Base-by-base conservation (phyloP, 2,329 filamentous ascomycete genomes). In the Fusarium compactum region DNA sequence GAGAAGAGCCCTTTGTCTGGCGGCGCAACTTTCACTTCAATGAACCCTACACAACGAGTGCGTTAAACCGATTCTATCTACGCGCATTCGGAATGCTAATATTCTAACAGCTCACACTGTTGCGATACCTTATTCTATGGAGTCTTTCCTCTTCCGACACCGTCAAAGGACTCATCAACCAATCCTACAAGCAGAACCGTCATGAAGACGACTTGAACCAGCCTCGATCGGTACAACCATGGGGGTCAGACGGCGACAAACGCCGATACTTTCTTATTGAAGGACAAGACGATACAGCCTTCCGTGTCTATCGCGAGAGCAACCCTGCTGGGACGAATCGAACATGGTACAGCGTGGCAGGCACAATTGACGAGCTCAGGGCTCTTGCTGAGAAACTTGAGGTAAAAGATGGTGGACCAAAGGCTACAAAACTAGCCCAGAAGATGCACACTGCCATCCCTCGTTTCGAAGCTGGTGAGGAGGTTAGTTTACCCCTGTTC, bases 191-290 rank as follows among this genome's bases (percentile, higher is more conserved):
- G 81, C 90, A 95, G 82, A 89, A 89, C 67, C 92, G 95, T 64
- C 92, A 95, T 76, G 93, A 94, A 71, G 87, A 91, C 73, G 89
- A 91, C 71, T 79, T 89, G 48, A 98, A 98, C 78, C 94, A 98
- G 73, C 92, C 95, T 11, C 85, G 97, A 38, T 95, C 94, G 2
- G 92, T 97, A 47, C 94, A 97, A 78, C 90, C 94, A 7, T 98
- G 95, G 95, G 95, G 95, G 11, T 87, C 89, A 15, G 95, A 97
- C 78, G 93, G 92, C 70, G 91, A 97, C 74, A 97, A 96, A 84
- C 90, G 96, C 59, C 90, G 94, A 64, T 99, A 98, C 81, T 99
- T 92, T 84, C 85, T 99, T 50, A 89, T 99, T 67, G 96, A 99
- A 81, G 96, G 96, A 15, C 89, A 93, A 72, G 95, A 98, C 74